Conservation (phyloP, 331 rosid species). For the Cydonia oblonga region DNA sequence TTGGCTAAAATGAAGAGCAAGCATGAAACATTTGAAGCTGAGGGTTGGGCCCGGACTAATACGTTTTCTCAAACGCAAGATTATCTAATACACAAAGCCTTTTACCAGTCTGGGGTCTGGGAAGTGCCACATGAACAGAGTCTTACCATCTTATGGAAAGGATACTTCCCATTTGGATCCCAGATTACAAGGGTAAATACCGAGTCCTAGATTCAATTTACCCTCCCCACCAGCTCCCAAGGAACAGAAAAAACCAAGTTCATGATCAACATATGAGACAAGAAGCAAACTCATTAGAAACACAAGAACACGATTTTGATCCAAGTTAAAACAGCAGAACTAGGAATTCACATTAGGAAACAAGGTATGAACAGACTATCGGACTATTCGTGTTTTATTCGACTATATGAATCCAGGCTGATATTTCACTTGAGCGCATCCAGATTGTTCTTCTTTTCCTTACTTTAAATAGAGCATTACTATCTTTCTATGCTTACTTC, state of each 20-base stretch:
- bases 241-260: background rate
- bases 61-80: background rate
- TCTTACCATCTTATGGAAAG: background rate
- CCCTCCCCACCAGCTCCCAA: background rate
- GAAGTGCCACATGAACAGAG: background rate
- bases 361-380: background rate
- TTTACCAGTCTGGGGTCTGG: background rate
- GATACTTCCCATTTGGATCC: background rate
- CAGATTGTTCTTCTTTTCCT: background rate
- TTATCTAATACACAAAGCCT: background rate
- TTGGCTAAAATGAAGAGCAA: background rate
- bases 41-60: background rate
- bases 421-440: background rate
- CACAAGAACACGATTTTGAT: background rate
- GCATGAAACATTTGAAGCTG: background rate
- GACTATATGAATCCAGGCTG: background rate
- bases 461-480: background rate
- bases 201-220: background rate
- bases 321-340: background rate
- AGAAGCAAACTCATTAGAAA: background rate
- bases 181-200: background rate
- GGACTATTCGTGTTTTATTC: background rate
- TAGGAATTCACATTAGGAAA: background rate
- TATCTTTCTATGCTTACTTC: background rate
- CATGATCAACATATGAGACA: background rate